These are phyloP conservation scores for Iberis amara DNA, from an alignment of 441 rosid genomes.

Conservation along the genomic window DNA sequence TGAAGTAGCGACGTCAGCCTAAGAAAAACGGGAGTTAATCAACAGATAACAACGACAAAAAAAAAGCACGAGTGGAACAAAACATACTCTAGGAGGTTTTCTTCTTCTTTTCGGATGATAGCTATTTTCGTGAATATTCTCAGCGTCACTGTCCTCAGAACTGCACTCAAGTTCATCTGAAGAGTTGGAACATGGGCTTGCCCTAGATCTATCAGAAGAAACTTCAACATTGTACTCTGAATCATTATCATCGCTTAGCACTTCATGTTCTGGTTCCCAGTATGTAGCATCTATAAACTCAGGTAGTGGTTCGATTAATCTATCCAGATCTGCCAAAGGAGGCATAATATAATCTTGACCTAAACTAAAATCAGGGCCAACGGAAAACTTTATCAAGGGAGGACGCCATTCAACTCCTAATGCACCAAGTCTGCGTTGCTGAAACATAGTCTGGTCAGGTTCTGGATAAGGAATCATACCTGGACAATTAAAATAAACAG, in stretches of 20 bases:
- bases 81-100: slow-evolving; percentile 46
- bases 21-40: slow-evolving; percentile 31
- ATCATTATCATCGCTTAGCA: slow-evolving; percentile 57
- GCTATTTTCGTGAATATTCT: slow-evolving; percentile 38
- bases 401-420: slow-evolving; percentile 70
- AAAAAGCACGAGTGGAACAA: slow-evolving; percentile 17
- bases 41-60: slow-evolving; percentile 24
- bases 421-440: slow-evolving; percentile 72
- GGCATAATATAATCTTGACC: slow-evolving; percentile 77
- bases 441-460: slow-evolving; percentile 75
- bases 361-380: slow-evolving; percentile 62
- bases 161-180: slow-evolving; percentile 59
- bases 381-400: slow-evolving; percentile 44
- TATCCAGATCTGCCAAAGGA: slow-evolving; percentile 67
- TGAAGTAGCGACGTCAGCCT: slow-evolving; percentile 45
- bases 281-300: slow-evolving; percentile 68
- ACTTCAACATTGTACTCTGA: slow-evolving; percentile 65
- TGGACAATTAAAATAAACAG: slow-evolving; percentile 33
- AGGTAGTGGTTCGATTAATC: slow-evolving; percentile 61
- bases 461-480: slow-evolving; percentile 79
- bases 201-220: slow-evolving; percentile 54
- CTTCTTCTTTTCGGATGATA: slow-evolving; percentile 54
- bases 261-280: slow-evolving; percentile 76
- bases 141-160: slow-evolving; percentile 49
- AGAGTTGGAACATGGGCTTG: slow-evolving; percentile 44